Evolutionary conservation across 1,139 yeast species (phyloP), one percentile per base, ranked within the genome.

Genomic region (Barnettozyma hawaiiensis): DNA sequence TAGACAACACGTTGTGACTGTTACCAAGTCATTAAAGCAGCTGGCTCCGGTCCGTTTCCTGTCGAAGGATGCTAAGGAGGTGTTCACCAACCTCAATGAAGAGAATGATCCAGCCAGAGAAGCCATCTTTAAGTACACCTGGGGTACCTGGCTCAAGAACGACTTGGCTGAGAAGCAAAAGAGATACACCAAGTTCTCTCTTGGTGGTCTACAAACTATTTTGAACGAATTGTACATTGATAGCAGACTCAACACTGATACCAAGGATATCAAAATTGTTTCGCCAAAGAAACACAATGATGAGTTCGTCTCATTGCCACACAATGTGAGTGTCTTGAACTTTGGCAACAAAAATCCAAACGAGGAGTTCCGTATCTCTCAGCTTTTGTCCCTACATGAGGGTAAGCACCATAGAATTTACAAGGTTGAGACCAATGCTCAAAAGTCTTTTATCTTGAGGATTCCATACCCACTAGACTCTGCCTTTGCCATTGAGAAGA

Each of bases 71-170:
- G 44, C 52, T 3, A 63, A 68, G 29, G 58, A 62, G 41, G 59
- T 58, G 6, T 63, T 59, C 50, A 81, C 87, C 45, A 72, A 71
- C 48, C 59, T 81, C 34, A 65, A 75, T 31, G 85, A 83, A 54
- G 73, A 76, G 45, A 65, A 71, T 40, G 89, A 83, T 55, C 89
- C 90, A 15, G 72, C 78, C 48, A 75, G 95, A 61, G 76, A 75
- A 47, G 74, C 79, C 41, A 86, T 90, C 57, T 90, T 86, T 70
- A 78, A 83, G 58, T 92, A 89, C 62, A 71, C 92, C 4, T 90
- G 97, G 96, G 98, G 98, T 39, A 75, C 95, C 4, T 92, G 97
- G 97, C 67, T 90, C 58, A 76, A 73, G 48, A 78, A 90, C 59
- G 96, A 90, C 60, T 75, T 73, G 48, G 65, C 65, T 33, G 92